Percentiles rank a stretch among this genome's conserved stretches.
Evolutionary conservation across 108 stramenopile species (phyloP).

Genomic region (Conticribra guillardii): DNA sequence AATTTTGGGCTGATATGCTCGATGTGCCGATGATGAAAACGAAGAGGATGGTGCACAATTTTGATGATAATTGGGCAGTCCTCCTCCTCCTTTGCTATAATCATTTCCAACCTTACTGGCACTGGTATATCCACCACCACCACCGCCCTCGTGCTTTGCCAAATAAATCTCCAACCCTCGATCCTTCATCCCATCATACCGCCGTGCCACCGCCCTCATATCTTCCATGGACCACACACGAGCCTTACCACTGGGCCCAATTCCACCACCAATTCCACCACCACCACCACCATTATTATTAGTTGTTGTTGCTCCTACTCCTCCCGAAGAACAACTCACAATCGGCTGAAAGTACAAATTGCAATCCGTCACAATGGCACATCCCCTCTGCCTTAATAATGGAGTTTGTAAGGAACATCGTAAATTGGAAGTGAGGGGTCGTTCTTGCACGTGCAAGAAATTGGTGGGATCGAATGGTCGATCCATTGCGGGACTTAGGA

Average conservation of each 20-base stretch:
- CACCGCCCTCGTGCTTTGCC: conserved; percentile 45
- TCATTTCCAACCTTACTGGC: no score
- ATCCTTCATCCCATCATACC: conserved; percentile 81
- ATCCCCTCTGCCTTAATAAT: conserved; percentile 62
- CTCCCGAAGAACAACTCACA: conserved; percentile 20
- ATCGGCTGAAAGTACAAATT: conserved; percentile 80
- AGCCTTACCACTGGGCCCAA: conserved; percentile 11
- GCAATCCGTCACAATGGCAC: conserved; percentile 64
- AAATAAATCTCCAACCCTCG: conserved; percentile 80
- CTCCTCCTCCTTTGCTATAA: no score
- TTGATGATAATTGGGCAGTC: no score
- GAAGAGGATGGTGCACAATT: no score
- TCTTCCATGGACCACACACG: conserved; percentile 57
- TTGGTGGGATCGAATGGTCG: conserved; percentile 69
- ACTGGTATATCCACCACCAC: no score
- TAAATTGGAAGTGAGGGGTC: conserved; percentile 50
- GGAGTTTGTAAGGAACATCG: conserved; percentile 54
- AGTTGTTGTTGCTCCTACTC: no score
- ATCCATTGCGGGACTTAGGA: conserved; percentile 65
- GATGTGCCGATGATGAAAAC: background rate
- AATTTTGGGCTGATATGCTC: conserved; percentile 4
- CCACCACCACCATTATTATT: conserved; percentile 11
- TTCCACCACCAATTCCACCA: background rate
- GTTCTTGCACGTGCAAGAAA: conserved; percentile 71
- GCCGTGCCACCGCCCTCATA: conserved; percentile 69